Percentiles rank a stretch among this genome's conserved stretches.
These are phyloP conservation scores for Juglanconis juglandina DNA, from an alignment of 2,329 filamentous ascomycete species.

Conservation along the genomic window DNA sequence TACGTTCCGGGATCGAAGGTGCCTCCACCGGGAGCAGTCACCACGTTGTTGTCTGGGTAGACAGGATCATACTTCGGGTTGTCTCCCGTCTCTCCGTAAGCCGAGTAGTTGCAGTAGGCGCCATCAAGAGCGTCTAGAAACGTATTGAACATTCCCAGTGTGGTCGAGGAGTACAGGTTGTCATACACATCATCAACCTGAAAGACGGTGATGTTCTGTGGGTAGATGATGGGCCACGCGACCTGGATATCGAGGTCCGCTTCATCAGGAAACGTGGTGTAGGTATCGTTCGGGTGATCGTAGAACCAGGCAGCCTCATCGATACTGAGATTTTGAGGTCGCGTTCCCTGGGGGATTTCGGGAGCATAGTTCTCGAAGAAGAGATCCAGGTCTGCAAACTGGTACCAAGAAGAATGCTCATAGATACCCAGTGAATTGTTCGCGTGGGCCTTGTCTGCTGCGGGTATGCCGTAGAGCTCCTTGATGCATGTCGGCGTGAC, in stretches of 20 bases:
- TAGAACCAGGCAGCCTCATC: background rate
- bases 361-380: background rate
- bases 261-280: conserved; percentile 26
- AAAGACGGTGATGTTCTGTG: conserved; percentile 34
- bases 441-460: background rate
- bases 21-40: background rate
- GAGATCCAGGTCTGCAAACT: background rate
- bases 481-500: conserved; percentile 4
- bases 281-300: background rate
- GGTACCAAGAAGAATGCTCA: background rate
- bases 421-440: background rate
- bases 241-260: conserved; percentile 34
- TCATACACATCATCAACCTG: conserved; percentile 41
- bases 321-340: background rate
- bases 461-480: conserved; percentile 1
- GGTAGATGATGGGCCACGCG: conserved; percentile 36
- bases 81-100: conserved; percentile 45
- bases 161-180: conserved; percentile 21
- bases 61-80: conserved; percentile 37
- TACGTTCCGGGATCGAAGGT: conserved; percentile 37
- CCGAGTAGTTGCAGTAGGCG: conserved; percentile 46
- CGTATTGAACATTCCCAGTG: background rate
- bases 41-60: conserved; percentile 40
- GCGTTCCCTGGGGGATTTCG: background rate
- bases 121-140: conserved; percentile 44